Evolutionary conservation across 2,329 filamentous ascomycete species (phyloP).

Genomic region (Epichloe scottii): DNA sequence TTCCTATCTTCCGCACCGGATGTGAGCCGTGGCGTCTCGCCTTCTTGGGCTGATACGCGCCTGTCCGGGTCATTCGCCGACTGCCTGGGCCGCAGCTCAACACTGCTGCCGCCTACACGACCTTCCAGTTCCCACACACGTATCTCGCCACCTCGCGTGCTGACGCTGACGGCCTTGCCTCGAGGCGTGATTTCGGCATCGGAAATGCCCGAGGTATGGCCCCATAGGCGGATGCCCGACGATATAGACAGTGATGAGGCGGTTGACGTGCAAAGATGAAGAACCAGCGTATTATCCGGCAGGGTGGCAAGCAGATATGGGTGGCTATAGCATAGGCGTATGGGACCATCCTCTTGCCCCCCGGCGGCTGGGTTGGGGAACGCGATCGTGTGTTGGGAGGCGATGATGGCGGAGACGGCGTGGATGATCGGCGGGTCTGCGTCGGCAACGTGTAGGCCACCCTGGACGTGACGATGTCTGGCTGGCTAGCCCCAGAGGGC

Average conservation of each 20-base stretch:
- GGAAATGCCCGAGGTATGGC: constrained; percentile 81
- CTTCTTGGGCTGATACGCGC: constrained; percentile 8
- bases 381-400: constrained; percentile 6
- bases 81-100: constrained; percentile 35
- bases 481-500: constrained; percentile 14
- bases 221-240: constrained; percentile 67
- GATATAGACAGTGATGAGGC: constrained; percentile 55
- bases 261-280: constrained; percentile 70
- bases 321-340: constrained; percentile 57
- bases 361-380: constrained; percentile 3
- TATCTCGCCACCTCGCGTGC: constrained; percentile 62
- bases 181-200: constrained; percentile 73
- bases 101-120: constrained; percentile 40
- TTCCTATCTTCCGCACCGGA: constrained; percentile 31
- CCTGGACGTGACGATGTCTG: constrained; percentile 22
- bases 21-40: not conserved
- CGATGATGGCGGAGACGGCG: constrained; percentile 8
- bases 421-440: constrained; percentile 11
- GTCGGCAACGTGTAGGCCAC: constrained; percentile 25
- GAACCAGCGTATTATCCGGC: constrained; percentile 74
- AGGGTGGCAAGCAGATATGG: constrained; percentile 78
- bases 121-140: constrained; percentile 86
- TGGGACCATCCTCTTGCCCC: constrained; percentile 34
- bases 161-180: constrained; percentile 85
- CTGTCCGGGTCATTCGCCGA: constrained; percentile 10